phyloP scores from a whole-genome alignment of 2,329 filamentous ascomycete species.

The Trichoderma cornu-damae region DNA sequence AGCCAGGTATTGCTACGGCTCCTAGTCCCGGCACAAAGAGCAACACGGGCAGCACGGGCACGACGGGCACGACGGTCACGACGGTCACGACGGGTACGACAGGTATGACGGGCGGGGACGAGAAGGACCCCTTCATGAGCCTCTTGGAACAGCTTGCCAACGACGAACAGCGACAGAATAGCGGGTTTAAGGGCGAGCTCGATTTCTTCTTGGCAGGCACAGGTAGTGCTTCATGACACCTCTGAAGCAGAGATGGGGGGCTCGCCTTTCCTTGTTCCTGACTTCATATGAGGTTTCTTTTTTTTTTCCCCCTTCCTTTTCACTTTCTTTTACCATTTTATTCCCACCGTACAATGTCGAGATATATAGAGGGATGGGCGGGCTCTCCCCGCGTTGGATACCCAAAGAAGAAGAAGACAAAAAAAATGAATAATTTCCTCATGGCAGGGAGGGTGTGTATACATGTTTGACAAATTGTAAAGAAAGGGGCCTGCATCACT shows the following conservation, averaged over 20 bases:
- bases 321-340: background rate
- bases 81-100: constrained; percentile 48
- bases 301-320: background rate
- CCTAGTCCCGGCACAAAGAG: constrained; percentile 45
- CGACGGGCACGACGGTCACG: no score
- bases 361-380: background rate
- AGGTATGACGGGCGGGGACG: constrained; percentile 45
- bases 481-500: background rate
- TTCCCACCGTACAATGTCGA: background rate
- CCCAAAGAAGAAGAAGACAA: background rate
- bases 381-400: background rate
- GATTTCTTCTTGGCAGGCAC: constrained; percentile 63
- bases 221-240: background rate
- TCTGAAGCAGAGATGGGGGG: background rate
- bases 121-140: constrained; percentile 77
- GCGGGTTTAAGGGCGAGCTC: constrained; percentile 66
- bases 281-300: background rate
- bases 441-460: background rate
- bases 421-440: no score
- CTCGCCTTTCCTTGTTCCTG: no score
- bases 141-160: constrained; percentile 77
- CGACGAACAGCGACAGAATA: constrained; percentile 59
- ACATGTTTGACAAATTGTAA: background rate
- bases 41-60: constrained; percentile 46
- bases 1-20: constrained; percentile 32